These are phyloP conservation scores for Abrus precatorius DNA, from an alignment of 306 rosid species.

Conservation along the genomic window DNA sequence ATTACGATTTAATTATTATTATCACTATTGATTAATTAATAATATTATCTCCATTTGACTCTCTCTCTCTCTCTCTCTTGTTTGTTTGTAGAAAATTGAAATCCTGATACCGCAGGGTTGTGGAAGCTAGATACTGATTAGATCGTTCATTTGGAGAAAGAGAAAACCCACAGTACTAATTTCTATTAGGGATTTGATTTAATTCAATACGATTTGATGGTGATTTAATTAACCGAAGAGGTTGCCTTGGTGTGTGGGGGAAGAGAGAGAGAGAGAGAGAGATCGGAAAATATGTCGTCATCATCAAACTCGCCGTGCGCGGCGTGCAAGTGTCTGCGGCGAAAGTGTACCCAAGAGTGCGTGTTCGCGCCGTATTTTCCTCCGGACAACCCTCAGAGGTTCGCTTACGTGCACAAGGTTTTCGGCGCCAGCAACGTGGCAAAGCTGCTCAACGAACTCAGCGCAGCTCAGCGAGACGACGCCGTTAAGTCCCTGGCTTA, in stretches of 20 bases:
- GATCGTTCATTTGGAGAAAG: slow-evolving; percentile 44
- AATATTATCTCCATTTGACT: slow-evolving; percentile 33
- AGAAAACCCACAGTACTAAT: slow-evolving; percentile 5
- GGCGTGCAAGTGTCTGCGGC: slow-evolving; percentile 81
- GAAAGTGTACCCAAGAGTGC: slow-evolving; percentile 94
- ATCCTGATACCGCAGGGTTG: slow-evolving; percentile 22
- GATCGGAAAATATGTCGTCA: slow-evolving; percentile 52
- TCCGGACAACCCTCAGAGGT: slow-evolving; percentile 89
- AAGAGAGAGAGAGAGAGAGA: not conserved
- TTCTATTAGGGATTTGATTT: slow-evolving; percentile 32
- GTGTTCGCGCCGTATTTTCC: slow-evolving; percentile 96
- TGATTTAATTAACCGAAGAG: slow-evolving; percentile 42
- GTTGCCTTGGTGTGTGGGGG: slow-evolving; percentile 41
- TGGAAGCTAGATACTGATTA: slow-evolving; percentile 34
- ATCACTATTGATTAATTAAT: not conserved
- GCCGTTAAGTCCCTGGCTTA: slow-evolving; percentile 91
- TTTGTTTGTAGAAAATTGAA: slow-evolving; percentile 47
- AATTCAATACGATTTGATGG: slow-evolving; percentile 29
- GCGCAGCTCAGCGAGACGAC: slow-evolving; percentile 76
- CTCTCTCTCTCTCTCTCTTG: slow-evolving; percentile 20
- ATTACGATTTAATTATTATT: not conserved
- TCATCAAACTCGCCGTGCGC: slow-evolving; percentile 90
- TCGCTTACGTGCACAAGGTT: slow-evolving; percentile 82
- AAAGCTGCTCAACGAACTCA: slow-evolving; percentile 81
- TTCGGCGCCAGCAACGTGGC: slow-evolving; percentile 95